Conservation (phyloP, 2,329 filamentous ascomycete genomes). For the Trichoderma hamatum region DNA sequence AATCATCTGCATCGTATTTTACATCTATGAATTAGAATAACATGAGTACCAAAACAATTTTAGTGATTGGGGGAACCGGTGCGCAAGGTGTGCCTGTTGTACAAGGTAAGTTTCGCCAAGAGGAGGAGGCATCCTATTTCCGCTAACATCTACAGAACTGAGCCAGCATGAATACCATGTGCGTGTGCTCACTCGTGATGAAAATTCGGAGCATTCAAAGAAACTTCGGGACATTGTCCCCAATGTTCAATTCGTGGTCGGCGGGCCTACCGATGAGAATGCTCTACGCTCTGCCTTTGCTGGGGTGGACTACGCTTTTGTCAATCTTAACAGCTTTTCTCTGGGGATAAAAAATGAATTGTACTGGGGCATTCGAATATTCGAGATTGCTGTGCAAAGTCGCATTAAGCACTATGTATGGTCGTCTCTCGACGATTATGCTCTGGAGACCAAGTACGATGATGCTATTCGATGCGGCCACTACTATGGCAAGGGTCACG, state of each 20-base stretch:
- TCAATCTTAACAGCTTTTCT: not conserved
- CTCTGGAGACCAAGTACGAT: not conserved
- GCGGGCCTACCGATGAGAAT: not conserved
- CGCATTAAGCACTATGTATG: not conserved
- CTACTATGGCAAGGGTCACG: not conserved
- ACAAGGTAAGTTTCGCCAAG: not conserved
- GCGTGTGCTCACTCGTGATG: not conserved
- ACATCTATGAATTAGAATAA: not conserved
- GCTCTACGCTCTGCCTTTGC: not conserved
- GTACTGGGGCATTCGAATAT: not conserved
- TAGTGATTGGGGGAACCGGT: not conserved
- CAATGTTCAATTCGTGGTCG: not conserved
- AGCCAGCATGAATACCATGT: not conserved
- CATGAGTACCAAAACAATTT: not conserved
- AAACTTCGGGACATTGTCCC: not conserved
- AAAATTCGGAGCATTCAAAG: not conserved
- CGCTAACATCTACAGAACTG: not conserved
- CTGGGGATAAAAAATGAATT: constrained; percentile 5
- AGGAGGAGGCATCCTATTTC: not conserved
- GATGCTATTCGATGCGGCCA: not conserved
- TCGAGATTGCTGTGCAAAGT: not conserved
- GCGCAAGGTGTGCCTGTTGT: not conserved
- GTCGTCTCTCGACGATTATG: not conserved
- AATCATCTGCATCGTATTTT: not conserved
- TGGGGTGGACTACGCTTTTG: not conserved